Percentiles rank a stretch among this genome's conserved stretches.
Evolutionary conservation across 75 land plant genomes (phyloP).

Genomic region (Pinus tabuliformis): DNA sequence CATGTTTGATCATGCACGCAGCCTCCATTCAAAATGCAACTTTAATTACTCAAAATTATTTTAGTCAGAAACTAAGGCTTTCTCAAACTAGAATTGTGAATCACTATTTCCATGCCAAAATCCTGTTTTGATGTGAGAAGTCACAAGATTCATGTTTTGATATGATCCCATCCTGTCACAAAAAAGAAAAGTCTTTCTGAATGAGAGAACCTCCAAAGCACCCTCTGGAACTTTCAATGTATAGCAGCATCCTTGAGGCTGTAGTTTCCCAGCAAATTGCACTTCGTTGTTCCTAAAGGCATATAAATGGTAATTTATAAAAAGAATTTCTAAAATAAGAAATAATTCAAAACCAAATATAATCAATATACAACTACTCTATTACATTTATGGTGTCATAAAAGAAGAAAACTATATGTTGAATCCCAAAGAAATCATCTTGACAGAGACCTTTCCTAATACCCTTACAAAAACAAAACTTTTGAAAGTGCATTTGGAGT

Average conservation of each 20-base stretch:
- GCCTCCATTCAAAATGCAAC: background rate
- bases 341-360: background rate
- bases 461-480: background rate
- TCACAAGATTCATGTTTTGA: background rate
- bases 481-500: background rate
- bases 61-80: background rate
- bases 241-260: slow-evolving; percentile 80
- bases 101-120: slow-evolving; percentile 4
- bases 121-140: background rate
- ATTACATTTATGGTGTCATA: slow-evolving; percentile 5
- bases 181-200: background rate
- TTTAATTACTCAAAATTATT: slow-evolving; percentile 1
- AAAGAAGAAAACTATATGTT: background rate
- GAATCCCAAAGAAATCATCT: background rate
- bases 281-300: slow-evolving; percentile 88
- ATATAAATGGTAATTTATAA: background rate
- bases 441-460: background rate
- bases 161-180: background rate
- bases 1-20: background rate
- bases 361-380: background rate
- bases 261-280: slow-evolving; percentile 92
- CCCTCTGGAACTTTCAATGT: slow-evolving; percentile 53
- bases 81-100: background rate
- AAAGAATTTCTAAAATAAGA: background rate
- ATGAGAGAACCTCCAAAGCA: slow-evolving; percentile 52